phyloP scores from a whole-genome alignment of 306 rosid species.

The Castanea crenata region DNA sequence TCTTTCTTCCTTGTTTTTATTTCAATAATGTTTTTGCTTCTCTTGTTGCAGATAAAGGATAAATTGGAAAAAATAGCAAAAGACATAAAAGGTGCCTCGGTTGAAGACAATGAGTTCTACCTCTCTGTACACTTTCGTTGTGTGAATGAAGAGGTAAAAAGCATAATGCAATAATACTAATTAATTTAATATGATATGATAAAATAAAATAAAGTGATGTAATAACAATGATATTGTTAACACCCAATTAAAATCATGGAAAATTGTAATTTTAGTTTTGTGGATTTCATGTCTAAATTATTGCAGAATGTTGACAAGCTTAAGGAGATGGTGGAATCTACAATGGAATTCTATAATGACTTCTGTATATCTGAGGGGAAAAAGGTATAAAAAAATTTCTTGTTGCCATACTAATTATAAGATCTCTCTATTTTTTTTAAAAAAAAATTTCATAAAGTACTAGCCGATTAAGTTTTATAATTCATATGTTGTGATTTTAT shows the following conservation, averaged over 20 bases:
- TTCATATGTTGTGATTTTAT: background rate
- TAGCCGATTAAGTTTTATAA: too few relatives aligned
- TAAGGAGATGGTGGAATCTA: slow-evolving; percentile 36
- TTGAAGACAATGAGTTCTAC: slow-evolving; percentile 54
- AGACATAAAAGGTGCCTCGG: slow-evolving; percentile 32
- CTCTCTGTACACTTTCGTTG: slow-evolving; percentile 45
- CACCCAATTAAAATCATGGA: too few relatives aligned
- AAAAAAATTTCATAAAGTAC: too few relatives aligned
- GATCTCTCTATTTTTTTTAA: too few relatives aligned
- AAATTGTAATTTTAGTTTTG: too few relatives aligned
- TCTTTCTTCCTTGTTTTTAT: background rate
- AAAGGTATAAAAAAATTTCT: slow-evolving; percentile 32
- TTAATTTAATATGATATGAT: too few relatives aligned
- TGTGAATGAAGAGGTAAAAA: slow-evolving; percentile 47
- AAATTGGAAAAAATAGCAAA: slow-evolving; percentile 21
- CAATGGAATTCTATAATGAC: slow-evolving; percentile 30
- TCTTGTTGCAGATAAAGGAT: slow-evolving; percentile 33
- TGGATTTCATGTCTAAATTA: slow-evolving; percentile 11
- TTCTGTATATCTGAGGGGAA: slow-evolving; percentile 42
- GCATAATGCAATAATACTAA: too few relatives aligned
- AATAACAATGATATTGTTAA: too few relatives aligned
- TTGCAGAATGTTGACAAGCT: slow-evolving; percentile 44
- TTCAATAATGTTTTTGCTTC: slow-evolving; percentile 2
- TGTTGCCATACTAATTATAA: too few relatives aligned
- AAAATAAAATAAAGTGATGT: too few relatives aligned